phyloP scores from a whole-genome alignment of 2,329 filamentous ascomycete genomes.

The Botrytis aclada region DNA sequence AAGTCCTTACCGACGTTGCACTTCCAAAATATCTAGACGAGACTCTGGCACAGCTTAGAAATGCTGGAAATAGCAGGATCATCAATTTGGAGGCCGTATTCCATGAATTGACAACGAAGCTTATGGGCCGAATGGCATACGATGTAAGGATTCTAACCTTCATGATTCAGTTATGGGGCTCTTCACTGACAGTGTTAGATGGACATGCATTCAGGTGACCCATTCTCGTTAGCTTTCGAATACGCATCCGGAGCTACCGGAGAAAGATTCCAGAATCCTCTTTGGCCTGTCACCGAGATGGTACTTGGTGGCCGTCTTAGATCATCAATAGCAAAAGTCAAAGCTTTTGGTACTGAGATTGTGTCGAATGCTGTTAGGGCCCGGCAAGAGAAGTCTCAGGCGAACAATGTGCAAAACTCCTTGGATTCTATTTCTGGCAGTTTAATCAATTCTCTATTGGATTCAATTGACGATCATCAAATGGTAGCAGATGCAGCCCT shows the following conservation, averaged over 20 bases:
- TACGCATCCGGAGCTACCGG: slow-evolving; percentile 58
- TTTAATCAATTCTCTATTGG: slow-evolving; percentile 58
- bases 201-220: slow-evolving; percentile 61
- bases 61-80: slow-evolving; percentile 28
- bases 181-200: slow-evolving; percentile 42
- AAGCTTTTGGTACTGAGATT: slow-evolving; percentile 54
- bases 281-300: slow-evolving; percentile 58
- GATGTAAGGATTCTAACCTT: slow-evolving; percentile 41
- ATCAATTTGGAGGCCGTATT: slow-evolving; percentile 59
- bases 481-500: slow-evolving; percentile 62
- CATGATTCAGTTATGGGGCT: not conserved
- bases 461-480: slow-evolving; percentile 52
- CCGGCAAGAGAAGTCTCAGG: slow-evolving; percentile 32
- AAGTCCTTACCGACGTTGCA: slow-evolving; percentile 54
- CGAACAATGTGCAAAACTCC: slow-evolving; percentile 24
- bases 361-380: slow-evolving; percentile 53
- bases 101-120: slow-evolving; percentile 60
- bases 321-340: slow-evolving; percentile 49
- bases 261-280: slow-evolving; percentile 62
- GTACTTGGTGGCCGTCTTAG: slow-evolving; percentile 50
- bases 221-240: slow-evolving; percentile 60
- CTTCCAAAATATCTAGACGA: slow-evolving; percentile 53
- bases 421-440: slow-evolving; percentile 48
- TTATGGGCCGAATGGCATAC: slow-evolving; percentile 68
- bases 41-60: slow-evolving; percentile 42